A percentile compares a stretch with the other conserved stretches of the same genome.
Evolutionary conservation across 1,284 basidiomycete species (phyloP).

Genomic region (Rhodotorula mucilaginosa): DNA sequence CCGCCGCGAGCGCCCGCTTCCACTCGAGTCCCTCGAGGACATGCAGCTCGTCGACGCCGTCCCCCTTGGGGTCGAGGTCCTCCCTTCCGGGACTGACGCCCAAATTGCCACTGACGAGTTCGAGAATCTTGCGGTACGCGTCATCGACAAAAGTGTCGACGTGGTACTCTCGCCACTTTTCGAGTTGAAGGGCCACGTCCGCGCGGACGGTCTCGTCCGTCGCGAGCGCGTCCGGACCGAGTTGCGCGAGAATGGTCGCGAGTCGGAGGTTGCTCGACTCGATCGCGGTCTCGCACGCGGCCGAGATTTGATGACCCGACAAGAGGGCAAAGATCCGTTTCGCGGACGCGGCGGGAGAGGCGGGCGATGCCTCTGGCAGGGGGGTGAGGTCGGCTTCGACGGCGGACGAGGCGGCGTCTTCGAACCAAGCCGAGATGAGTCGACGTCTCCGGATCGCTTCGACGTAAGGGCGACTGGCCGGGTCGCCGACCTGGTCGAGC

Average conservation of each 20-base stretch:
- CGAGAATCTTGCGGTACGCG: conserved; percentile 76
- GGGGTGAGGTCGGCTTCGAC: conserved; percentile 37
- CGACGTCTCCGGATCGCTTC: conserved; percentile 68
- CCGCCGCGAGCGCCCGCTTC: conserved; percentile 89
- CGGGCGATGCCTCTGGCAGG: background rate
- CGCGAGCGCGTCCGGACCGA: conserved; percentile 68
- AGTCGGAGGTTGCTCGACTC: conserved; percentile 78
- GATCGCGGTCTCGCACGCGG: conserved; percentile 73
- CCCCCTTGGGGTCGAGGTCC: conserved; percentile 49
- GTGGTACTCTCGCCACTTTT: conserved; percentile 77
- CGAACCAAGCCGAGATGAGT: conserved; percentile 42
- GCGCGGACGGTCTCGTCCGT: conserved; percentile 49
- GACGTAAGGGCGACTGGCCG: conserved; percentile 47
- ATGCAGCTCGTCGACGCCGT: conserved; percentile 64
- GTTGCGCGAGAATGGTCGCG: conserved; percentile 87
- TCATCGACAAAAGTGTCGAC: conserved; percentile 67
- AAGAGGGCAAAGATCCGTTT: conserved; percentile 71
- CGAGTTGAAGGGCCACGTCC: conserved; percentile 74
- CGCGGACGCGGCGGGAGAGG: conserved; percentile 54
- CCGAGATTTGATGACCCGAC: conserved; percentile 81
- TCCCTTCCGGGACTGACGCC: conserved; percentile 60
- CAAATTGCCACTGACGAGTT: conserved; percentile 76
- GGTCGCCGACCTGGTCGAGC: conserved; percentile 47
- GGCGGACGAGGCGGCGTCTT: background rate
- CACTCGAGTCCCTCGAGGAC: conserved; percentile 85